These are phyloP conservation scores for Cafeteria roenbergensis DNA, from an alignment of 108 stramenopile genomes.

Conservation along the genomic window DNA sequence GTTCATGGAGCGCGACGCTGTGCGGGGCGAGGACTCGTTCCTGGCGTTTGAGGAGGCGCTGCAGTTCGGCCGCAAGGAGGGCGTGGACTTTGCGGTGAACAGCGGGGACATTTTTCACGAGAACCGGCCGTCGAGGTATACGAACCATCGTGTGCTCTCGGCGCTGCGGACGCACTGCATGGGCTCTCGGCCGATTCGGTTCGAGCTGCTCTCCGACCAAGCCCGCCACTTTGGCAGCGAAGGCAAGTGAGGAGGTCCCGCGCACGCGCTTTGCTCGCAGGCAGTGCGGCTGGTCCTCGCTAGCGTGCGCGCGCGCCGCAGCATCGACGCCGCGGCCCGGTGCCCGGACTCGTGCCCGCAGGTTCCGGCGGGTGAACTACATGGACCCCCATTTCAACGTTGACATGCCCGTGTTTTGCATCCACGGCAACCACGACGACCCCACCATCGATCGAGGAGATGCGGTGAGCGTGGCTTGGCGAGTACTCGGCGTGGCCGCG, in stretches of 20 bases:
- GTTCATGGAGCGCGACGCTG: constrained; percentile 71
- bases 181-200: constrained; percentile 63
- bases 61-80: background rate
- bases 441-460: constrained; percentile 62
- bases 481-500: no score
- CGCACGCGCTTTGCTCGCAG: no score
- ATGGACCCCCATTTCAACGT: constrained; percentile 61
- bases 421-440: constrained; percentile 97
- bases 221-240: constrained; percentile 14
- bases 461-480: no score
- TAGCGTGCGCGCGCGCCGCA: constrained; percentile 2
- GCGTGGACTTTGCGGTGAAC: constrained; percentile 70
- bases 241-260: no score
- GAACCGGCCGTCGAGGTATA: constrained; percentile 75
- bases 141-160: constrained; percentile 72
- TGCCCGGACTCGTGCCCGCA: constrained; percentile 5
- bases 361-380: constrained; percentile 62
- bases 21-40: constrained; percentile 48
- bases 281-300: no score
- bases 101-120: constrained; percentile 95
- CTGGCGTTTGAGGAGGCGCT: constrained; percentile 19
- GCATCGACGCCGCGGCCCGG: background rate
- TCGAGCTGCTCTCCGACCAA: constrained; percentile 65
- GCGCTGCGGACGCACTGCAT: constrained; percentile 74
- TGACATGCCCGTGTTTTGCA: constrained; percentile 81